Conservation (phyloP, 306 rosid genomes). For the Trichosanthes truncata region DNA sequence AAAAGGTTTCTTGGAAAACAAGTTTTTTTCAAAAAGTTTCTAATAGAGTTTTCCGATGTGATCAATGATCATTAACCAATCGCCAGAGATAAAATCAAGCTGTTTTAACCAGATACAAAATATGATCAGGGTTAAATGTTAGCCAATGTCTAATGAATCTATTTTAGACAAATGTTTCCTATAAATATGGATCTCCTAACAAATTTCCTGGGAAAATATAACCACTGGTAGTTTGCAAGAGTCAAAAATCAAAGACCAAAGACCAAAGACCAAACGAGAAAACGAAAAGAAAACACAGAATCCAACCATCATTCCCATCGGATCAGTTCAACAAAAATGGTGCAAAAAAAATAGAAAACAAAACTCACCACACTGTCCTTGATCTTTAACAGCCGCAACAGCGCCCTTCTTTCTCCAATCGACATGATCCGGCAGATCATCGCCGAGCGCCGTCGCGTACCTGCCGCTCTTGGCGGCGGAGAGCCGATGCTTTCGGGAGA, state of each 20-base stretch:
- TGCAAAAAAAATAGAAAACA: neutral
- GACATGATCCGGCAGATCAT: conserved; percentile 42
- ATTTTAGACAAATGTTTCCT: neutral
- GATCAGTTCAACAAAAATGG: neutral
- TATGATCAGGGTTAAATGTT: neutral
- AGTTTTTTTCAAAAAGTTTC: neutral
- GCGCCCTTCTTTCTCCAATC: conserved; percentile 88
- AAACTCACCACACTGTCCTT: conserved; percentile 86
- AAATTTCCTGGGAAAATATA: conserved; percentile 10
- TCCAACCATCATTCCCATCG: neutral
- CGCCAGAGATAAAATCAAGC: neutral
- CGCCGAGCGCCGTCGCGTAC: conserved; percentile 34
- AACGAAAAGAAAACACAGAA: neutral
- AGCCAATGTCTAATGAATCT: neutral
- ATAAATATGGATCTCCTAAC: neutral
- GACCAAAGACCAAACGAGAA: neutral
- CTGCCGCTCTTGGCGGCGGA: conserved; percentile 29
- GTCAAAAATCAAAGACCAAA: conserved; percentile 3
- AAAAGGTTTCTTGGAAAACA: conserved; percentile 4
- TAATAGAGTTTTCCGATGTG: neutral
- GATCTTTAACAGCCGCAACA: conserved; percentile 63
- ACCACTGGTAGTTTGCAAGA: too few relatives aligned
- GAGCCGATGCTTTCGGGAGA: conserved; percentile 7
- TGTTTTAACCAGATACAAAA: neutral
- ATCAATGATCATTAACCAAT: neutral